Evolutionary conservation across 2,329 filamentous ascomycete genomes (phyloP), one percentile per base, ranked within the genome.

Genomic region (Metarhizium anisopliae): DNA sequence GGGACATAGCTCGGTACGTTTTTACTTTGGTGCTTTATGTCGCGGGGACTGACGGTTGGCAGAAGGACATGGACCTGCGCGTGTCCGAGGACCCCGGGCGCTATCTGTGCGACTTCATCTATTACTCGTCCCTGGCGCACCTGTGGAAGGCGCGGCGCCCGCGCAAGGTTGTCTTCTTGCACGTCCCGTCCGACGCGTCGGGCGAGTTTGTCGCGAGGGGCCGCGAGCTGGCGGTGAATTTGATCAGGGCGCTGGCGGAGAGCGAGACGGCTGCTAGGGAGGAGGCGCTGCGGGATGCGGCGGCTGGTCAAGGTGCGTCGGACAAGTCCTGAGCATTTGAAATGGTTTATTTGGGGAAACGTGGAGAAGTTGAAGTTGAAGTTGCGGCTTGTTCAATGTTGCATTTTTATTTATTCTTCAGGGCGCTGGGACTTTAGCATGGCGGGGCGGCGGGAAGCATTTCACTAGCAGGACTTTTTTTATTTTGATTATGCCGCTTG

Each of bases 61-160:
- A 74, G 75, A 63, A 68, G 47, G 66, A 71, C 49, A 60, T 70
- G 52, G 75, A 79, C 59, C 67, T 84, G 7, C 77, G 82, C 36
- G 73, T 87, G 43, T 90, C 86, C 0, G 78, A 84, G 47, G 85
- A 92, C 61, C 83, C 88, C 0, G 88, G 88, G 2, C 79, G 79
- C 20, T 92, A 86, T 67, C 74, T 91, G 16, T 92, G 88, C 70
- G 88, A 92, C 66, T 92, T 89, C 65, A 90, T 87, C 61, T 89
- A 87, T 68, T 90, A 84, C 69, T 83, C 82, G 6, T 87, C 83
- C 58, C 68, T 90, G 61, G 77, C 85, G 20, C 72, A 83, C 56
- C 70, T 83, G 40, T 74, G 72, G 62, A 79, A 77, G 64, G 68
- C 73, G 50, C 63, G 73, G 49, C 66, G 75, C 58, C 70, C 72